Evolutionary conservation across 371 early-diverging fungal species (phyloP), one percentile per base, ranked within the genome.

Genomic region (Mortierella sp.): DNA sequence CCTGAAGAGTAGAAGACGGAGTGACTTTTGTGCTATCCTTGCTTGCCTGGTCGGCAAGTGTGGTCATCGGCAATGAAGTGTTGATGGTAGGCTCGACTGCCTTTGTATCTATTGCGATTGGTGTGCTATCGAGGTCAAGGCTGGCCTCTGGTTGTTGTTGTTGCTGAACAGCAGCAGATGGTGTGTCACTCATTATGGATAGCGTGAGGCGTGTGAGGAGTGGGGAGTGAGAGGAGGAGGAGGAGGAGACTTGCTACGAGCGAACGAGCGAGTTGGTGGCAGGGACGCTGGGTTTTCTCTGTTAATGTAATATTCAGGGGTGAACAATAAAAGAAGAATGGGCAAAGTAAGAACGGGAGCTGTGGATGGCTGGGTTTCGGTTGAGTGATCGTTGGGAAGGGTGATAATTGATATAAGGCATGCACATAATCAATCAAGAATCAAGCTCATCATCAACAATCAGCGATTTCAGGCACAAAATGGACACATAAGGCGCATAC

Each of bases 361-460:
- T 28, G 63, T 60, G 63, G 63, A 28, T 60, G 63, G 63, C 63
- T 34, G 63, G 63, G 63, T 63, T 31, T 63, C 63, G 34, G 63
- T 16, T 34, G 50, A 38, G 42, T 26, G 26, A 57, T 31, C 8
- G 55, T n/a, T 10, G n/a, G n/a, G n/a, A n/a, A 9, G 9, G n/a
- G 11, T 26, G 57, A 57, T 28, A 60, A 28, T 60, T 60, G 28
- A 28, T 28, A 28, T 58, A 28, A 58, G 13, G 10, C 60, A 60
- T 60, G 26, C 60, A 60, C 60, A 60, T 26, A 60, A 28, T 55
- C 55, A 24, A 50, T 38, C 42, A 38, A 38, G 1, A 38, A 38
- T 38, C 42, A 38, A 38, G 42, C 42, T 38, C 42, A 38, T 38
- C 42, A 38, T 38, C 42, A 38, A 38, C 42, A 38, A 38, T 50